Base-by-base conservation (phyloP, 208 protist species). In the Leptomonas pyrrhocoris region DNA sequence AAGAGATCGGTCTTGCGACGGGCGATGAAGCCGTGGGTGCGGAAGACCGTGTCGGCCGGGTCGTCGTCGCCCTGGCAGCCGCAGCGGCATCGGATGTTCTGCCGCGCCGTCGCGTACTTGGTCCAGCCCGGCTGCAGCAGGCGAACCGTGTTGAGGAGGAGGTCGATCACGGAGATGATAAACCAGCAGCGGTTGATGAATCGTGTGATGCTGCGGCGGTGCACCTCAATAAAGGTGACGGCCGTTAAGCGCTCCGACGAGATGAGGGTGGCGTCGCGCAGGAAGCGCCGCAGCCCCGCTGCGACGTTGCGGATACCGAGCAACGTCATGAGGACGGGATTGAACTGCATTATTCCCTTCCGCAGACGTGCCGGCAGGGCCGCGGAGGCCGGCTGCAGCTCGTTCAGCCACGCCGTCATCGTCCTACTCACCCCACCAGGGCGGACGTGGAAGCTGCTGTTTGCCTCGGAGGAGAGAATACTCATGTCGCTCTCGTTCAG, bases 81-180 rank as follows among this genome's bases (percentile, higher is more conserved):
- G 66, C 90, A 96, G 30, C 74, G 84, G 70, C 76, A 87, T 16
- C 51, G 67, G 12, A 82, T 64, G 68, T 81, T 87, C 71, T 94
- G 79, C 43, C 88, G 74, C 4, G 78, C 88, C 21, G 76, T 85
- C n/a, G 85, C 76, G 69, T 92, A 96, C 74, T 80, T 73, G 36
- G 73, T 72, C 90, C 90, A 96, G 34, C 90, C 90, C 0, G 60
- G 63, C 53, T 90, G 53, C 28, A 80, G 53, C 45, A 96, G 78
- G 3, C 90, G 86, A 18, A 84, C 77, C 40, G 86, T 92, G 77
- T 94, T 96, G 13, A 96, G 74, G 23, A 91, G 34, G 2, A 96
- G 34, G 65, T 96, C 90, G 61, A 94, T 89, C 42, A 77, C 30
- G 11, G 90, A 61, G 30, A 92, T 81, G 23, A 92, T 45, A 0